A percentile compares a stretch with the other conserved stretches of the same genome.
phyloP scores from a whole-genome alignment of 495 filamentous ascomycete species.

The Penicillium nucicola region DNA sequence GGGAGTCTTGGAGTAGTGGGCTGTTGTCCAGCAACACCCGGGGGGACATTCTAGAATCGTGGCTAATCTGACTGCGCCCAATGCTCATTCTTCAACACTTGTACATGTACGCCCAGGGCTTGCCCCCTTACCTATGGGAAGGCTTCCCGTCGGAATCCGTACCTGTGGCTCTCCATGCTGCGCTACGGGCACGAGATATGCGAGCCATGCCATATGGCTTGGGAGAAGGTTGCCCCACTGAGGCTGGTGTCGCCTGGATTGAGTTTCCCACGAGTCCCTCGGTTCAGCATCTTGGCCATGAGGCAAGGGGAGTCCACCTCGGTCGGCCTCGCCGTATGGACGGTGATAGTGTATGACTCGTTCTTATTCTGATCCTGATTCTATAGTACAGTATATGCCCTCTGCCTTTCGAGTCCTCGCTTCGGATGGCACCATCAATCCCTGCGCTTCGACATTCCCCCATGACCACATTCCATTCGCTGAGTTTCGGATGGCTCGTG shows the following conservation, averaged over 20 bases:
- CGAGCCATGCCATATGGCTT: constrained; percentile 6
- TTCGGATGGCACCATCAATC: constrained; percentile 5
- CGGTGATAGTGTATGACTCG: background rate
- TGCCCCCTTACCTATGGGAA: constrained; percentile 14
- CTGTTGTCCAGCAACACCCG: no score
- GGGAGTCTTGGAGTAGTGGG: no score
- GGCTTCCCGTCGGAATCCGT: constrained; percentile 22
- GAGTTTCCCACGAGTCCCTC: background rate
- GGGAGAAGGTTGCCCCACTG: background rate
- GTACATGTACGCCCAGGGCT: no score
- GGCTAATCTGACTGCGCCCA: no score
- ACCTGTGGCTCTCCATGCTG: background rate
- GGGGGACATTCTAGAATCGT: no score
- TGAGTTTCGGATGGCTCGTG: constrained; percentile 10
- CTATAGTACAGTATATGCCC: no score
- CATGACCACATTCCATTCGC: background rate
- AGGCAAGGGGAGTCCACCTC: background rate
- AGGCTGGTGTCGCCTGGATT: constrained; percentile 3
- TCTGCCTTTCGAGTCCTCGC: background rate
- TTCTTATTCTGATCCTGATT: no score
- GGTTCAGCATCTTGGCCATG: constrained; percentile 1
- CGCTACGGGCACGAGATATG: constrained; percentile 1
- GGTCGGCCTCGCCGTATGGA: background rate
- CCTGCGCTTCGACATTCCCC: background rate
- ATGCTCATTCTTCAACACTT: background rate